A percentile compares a stretch with the other conserved stretches of the same genome.
Conservation (phyloP, 2,329 filamentous ascomycete genomes). For the Tothia fuscella region DNA sequence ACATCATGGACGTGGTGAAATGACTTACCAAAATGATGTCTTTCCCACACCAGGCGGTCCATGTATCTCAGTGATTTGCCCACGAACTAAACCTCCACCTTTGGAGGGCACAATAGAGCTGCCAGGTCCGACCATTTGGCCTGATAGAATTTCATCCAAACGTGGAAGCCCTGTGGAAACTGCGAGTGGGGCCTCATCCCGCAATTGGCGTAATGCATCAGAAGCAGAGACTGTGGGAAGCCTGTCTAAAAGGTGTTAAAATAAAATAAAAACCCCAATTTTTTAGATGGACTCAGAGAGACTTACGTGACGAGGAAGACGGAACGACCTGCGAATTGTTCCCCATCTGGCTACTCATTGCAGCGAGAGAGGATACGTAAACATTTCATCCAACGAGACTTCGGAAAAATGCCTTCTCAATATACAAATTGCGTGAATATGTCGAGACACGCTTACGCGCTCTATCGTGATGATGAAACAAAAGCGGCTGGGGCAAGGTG, state of each 20-base stretch:
- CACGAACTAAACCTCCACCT: conserved; percentile 53
- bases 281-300: neutral
- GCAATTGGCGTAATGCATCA: conserved; percentile 52
- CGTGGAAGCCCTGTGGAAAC: conserved; percentile 35
- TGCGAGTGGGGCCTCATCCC: conserved; percentile 36
- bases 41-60: conserved; percentile 80
- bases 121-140: conserved; percentile 17
- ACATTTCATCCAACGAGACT: no score
- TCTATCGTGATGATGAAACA: no score
- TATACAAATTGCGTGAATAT: no score
- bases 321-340: no score
- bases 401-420: no score
- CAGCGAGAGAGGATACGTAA: no score
- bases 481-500: no score
- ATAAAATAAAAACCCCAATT: conserved; percentile 14
- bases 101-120: conserved; percentile 10
- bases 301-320: conserved; percentile 27
- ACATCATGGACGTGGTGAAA: neutral
- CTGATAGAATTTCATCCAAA: conserved; percentile 33
- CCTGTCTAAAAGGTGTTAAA: conserved; percentile 44
- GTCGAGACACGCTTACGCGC: no score
- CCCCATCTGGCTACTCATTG: no score
- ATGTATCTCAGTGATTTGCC: conserved; percentile 77
- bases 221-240: conserved; percentile 67
- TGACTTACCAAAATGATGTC: conserved; percentile 63